A percentile compares a stretch with the other conserved stretches of the same genome.
phyloP scores from a whole-genome alignment of 495 filamentous ascomycete genomes.

The Penicillium goetzii region DNA sequence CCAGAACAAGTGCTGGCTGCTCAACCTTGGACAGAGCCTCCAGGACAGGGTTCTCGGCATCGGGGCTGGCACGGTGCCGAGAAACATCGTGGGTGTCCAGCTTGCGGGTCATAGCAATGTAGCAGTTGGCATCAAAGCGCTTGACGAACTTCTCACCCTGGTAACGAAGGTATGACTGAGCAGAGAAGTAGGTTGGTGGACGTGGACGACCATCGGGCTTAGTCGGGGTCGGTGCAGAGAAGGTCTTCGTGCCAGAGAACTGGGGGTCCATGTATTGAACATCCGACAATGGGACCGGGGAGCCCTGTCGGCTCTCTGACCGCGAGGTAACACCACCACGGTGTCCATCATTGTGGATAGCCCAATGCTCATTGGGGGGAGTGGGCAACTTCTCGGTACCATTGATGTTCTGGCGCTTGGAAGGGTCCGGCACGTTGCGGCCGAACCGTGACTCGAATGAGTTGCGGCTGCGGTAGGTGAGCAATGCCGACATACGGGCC shows the following conservation, averaged over 20 bases:
- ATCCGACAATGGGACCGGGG: slow-evolving; percentile 36
- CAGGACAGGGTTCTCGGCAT: slow-evolving; percentile 57
- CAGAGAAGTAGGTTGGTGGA: slow-evolving; percentile 89
- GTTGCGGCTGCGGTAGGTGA: slow-evolving; percentile 94
- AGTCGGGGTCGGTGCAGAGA: slow-evolving; percentile 34
- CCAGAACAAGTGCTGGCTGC: slow-evolving; percentile 86
- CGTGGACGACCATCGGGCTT: slow-evolving; percentile 45
- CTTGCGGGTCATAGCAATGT: slow-evolving; percentile 97
- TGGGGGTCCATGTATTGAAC: slow-evolving; percentile 70
- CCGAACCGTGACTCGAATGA: slow-evolving; percentile 96
- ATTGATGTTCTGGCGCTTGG: slow-evolving; percentile 76
- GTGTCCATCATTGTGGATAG: slow-evolving; percentile 96
- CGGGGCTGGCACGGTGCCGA: slow-evolving; percentile 58
- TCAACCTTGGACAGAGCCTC: slow-evolving; percentile 79
- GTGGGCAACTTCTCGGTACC: slow-evolving; percentile 63
- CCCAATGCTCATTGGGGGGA: slow-evolving; percentile 82
- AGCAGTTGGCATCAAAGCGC: slow-evolving; percentile 96
- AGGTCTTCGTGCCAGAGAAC: slow-evolving; percentile 69
- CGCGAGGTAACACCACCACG: slow-evolving; percentile 52
- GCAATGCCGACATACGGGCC: slow-evolving; percentile 92
- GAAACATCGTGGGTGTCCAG: slow-evolving; percentile 98
- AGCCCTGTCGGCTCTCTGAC: slow-evolving; percentile 41
- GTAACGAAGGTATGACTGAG: slow-evolving; percentile 97
- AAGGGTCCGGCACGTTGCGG: slow-evolving; percentile 85
- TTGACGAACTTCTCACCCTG: slow-evolving; percentile 96